Evolutionary conservation across 805 yeast genomes (phyloP).

Genomic region (baker's yeast (Saccharomyces cerevisiae)): DNA sequence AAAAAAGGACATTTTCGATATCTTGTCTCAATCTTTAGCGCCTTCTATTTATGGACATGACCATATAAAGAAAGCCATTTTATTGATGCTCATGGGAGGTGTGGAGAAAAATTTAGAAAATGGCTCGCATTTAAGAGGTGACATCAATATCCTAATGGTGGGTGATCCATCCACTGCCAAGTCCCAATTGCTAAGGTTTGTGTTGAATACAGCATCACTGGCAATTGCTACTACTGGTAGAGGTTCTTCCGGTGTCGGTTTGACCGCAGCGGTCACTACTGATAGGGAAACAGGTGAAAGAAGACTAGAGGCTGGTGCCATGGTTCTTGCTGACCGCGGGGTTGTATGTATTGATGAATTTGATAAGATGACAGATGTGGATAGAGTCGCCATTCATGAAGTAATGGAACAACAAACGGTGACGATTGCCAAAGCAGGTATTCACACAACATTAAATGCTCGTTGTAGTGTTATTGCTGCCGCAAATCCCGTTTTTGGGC

Average conservation of each 20-base stretch:
- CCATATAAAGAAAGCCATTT: slow-evolving; percentile 80
- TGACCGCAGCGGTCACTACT: slow-evolving; percentile 95
- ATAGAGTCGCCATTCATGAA: slow-evolving; percentile 97
- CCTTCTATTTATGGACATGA: slow-evolving; percentile 95
- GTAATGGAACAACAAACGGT: slow-evolving; percentile 99
- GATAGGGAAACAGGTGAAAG: slow-evolving; percentile 97
- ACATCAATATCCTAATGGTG: slow-evolving; percentile 89
- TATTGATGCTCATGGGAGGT: slow-evolving; percentile 88
- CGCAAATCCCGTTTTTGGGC: slow-evolving; percentile 95
- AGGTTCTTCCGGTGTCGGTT: slow-evolving; percentile 99
- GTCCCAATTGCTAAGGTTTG: slow-evolving; percentile 90
- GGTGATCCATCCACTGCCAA: slow-evolving; percentile 99
- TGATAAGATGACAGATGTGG: slow-evolving; percentile 94
- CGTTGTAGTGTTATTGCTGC: slow-evolving; percentile 96
- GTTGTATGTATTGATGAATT: slow-evolving; percentile 97
- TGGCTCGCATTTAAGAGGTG: slow-evolving; percentile 97
- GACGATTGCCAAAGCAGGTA: slow-evolving; percentile 96
- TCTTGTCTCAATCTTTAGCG: slow-evolving; percentile 79
- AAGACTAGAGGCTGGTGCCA: slow-evolving; percentile 95
- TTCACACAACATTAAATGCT: slow-evolving; percentile 91
- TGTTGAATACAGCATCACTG: slow-evolving; percentile 85
- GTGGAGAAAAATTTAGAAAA: slow-evolving; percentile 86
- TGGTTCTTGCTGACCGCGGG: slow-evolving; percentile 97
- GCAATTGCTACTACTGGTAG: slow-evolving; percentile 98
- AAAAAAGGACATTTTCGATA: slow-evolving; percentile 62